Evolutionary conservation across 805 yeast genomes (phyloP).

Genomic region (Starmera dryadoides): DNA sequence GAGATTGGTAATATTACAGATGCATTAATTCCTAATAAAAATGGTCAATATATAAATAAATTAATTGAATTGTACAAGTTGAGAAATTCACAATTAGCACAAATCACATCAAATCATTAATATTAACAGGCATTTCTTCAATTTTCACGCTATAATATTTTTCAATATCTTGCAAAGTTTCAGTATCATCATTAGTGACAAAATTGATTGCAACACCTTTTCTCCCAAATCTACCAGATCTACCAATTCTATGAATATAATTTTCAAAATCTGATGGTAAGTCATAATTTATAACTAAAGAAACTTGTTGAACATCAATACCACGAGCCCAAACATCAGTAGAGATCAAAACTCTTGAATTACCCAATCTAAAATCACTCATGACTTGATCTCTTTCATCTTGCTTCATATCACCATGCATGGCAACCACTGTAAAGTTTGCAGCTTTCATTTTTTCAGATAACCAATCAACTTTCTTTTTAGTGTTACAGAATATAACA

Average conservation of each 20-base stretch:
- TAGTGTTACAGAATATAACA: slow-evolving; percentile 96
- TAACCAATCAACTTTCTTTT: slow-evolving; percentile 89
- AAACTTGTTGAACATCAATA: slow-evolving; percentile 96
- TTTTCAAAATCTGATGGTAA: slow-evolving; percentile 89
- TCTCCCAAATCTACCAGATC: slow-evolving; percentile 98
- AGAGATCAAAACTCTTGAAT: slow-evolving; percentile 87
- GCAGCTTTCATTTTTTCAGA: slow-evolving; percentile 70
- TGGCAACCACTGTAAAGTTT: slow-evolving; percentile 88
- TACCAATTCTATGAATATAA: slow-evolving; percentile 95
- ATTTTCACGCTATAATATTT: slow-evolving; percentile 68
- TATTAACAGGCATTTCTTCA: slow-evolving; percentile 72
- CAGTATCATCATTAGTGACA: slow-evolving; percentile 73
- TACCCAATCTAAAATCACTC: slow-evolving; percentile 93
- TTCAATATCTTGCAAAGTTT: slow-evolving; percentile 68
- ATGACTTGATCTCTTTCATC: slow-evolving; percentile 90
- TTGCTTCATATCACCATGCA: slow-evolving; percentile 97
- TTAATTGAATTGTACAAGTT: slow-evolving; percentile 12
- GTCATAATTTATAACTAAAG: slow-evolving; percentile 92
- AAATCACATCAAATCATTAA: slow-evolving; percentile 37
- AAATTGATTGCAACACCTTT: slow-evolving; percentile 97
- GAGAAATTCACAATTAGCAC: slow-evolving; percentile 13
- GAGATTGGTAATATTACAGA: slow-evolving; percentile 2
- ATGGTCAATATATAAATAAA: slow-evolving; percentile 9
- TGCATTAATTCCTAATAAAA: slow-evolving; percentile 6
- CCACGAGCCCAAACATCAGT: slow-evolving; percentile 99